A percentile compares a stretch with the other conserved stretches of the same genome.
phyloP scores from a whole-genome alignment of 2,329 filamentous ascomycete species.

The Bisporella sp. region DNA sequence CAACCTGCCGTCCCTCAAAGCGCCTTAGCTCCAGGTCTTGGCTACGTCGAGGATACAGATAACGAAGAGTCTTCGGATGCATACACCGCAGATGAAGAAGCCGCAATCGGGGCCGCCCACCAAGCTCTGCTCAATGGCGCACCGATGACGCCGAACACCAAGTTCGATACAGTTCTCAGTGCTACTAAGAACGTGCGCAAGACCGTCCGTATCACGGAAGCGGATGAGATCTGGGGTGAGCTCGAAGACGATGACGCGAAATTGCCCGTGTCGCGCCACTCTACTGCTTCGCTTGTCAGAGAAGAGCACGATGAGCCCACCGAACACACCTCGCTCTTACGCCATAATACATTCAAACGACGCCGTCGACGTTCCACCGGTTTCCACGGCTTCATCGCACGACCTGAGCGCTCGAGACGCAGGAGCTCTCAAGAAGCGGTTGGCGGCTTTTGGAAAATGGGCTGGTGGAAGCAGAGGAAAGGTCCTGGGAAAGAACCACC shows the following conservation, averaged over 20 bases:
- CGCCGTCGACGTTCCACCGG: conserved; percentile 50
- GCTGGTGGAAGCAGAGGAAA: conserved; percentile 41
- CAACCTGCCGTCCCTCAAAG: conserved; percentile 56
- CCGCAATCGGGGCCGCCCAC: conserved; percentile 21
- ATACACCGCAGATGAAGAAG: conserved; percentile 34
- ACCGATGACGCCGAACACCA: conserved; percentile 25
- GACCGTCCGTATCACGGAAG: conserved; percentile 43
- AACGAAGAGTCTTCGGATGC: conserved; percentile 42
- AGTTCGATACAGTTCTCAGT: conserved; percentile 23
- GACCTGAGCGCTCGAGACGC: conserved; percentile 26
- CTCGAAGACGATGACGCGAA: conserved; percentile 54
- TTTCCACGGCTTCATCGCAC: conserved; percentile 53
- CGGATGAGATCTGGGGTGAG: conserved; percentile 81
- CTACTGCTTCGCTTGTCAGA: conserved; percentile 4
- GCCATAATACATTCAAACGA: background rate
- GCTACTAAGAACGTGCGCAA: conserved; percentile 23
- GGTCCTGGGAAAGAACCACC: conserved; percentile 15
- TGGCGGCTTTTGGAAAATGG: conserved; percentile 45
- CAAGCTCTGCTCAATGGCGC: conserved; percentile 22
- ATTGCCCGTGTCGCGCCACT: conserved; percentile 1
- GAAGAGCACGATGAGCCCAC: conserved; percentile 6
- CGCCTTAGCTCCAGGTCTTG: conserved; percentile 73
- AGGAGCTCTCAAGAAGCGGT: conserved; percentile 42
- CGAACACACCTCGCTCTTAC: background rate
- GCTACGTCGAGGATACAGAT: conserved; percentile 67